Conservation (phyloP, 148 eudicot genomes). For the Heliosperma pusillum region DNA sequence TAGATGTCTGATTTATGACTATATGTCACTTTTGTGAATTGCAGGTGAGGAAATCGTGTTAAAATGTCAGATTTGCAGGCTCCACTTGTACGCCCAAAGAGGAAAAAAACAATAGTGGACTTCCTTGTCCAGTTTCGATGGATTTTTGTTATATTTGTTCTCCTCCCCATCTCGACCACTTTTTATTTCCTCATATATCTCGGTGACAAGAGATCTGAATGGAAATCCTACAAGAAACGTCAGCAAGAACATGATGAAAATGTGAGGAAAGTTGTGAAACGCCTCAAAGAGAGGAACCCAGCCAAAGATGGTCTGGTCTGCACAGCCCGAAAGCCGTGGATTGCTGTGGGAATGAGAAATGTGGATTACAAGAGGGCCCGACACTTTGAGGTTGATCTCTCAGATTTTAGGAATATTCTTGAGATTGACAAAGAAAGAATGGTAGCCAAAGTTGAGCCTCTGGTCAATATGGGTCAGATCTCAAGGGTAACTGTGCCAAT, state of each 20-base stretch:
- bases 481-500: slow-evolving; percentile 74
- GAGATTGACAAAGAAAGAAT: slow-evolving; percentile 68
- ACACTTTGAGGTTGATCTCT: slow-evolving; percentile 86
- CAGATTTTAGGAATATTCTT: slow-evolving; percentile 67
- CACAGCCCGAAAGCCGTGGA: slow-evolving; percentile 86
- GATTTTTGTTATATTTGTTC: slow-evolving; percentile 76
- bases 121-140: slow-evolving; percentile 82
- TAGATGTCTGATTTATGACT: too few relatives aligned
- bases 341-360: slow-evolving; percentile 90
- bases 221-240: slow-evolving; percentile 70
- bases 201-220: slow-evolving; percentile 66
- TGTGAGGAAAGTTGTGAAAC: slow-evolving; percentile 71
- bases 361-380: slow-evolving; percentile 94
- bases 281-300: slow-evolving; percentile 69
- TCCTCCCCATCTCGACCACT: slow-evolving; percentile 74
- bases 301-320: slow-evolving; percentile 85
- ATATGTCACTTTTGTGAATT: background rate
- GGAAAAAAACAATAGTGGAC: slow-evolving; percentile 79
- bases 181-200: slow-evolving; percentile 78
- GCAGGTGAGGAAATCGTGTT: slow-evolving; percentile 17
- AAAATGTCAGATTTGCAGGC: slow-evolving; percentile 63
- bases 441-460: slow-evolving; percentile 74
- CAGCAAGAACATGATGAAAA: slow-evolving; percentile 81
- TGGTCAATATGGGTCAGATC: slow-evolving; percentile 94
- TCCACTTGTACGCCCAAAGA: slow-evolving; percentile 69